phyloP scores from a whole-genome alignment of 176 grass and related monocot species.

The Bonia amplexicaulis region DNA sequence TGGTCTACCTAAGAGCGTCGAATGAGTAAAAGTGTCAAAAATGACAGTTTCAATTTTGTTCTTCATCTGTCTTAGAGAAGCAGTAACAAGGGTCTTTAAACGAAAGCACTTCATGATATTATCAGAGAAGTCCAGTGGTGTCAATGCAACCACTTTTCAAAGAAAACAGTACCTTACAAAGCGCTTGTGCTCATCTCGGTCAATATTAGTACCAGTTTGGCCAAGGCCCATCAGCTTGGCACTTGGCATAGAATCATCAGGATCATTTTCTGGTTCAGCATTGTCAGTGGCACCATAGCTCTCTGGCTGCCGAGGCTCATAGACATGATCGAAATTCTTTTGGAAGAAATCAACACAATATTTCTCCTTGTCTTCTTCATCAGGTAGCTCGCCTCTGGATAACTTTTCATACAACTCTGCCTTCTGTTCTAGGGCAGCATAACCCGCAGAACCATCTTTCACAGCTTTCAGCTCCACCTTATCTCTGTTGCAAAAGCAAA shows the following conservation, averaged over 20 bases:
- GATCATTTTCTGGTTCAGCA: conserved; percentile 44
- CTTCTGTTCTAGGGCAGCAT: conserved; percentile 90
- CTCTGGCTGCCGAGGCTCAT: conserved; percentile 44
- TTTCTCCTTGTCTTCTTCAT: conserved; percentile 92
- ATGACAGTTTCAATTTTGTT: neutral
- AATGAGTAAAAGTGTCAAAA: neutral
- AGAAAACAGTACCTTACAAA: conserved; percentile 83
- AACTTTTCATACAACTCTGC: conserved; percentile 84
- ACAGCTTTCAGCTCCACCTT: conserved; percentile 92
- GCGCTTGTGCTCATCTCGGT: conserved; percentile 83
- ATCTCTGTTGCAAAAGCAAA: conserved; percentile 51
- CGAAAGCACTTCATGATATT: neutral
- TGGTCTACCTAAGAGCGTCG: neutral
- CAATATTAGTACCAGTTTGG: conserved; percentile 37
- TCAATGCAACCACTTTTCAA: neutral
- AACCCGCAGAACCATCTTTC: conserved; percentile 67
- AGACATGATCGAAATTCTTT: conserved; percentile 54
- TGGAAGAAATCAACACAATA: conserved; percentile 98
- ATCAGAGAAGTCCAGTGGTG: neutral
- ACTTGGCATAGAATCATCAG: conserved; percentile 44
- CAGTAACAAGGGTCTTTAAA: neutral
- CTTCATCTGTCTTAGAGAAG: neutral
- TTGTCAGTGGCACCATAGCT: neutral
- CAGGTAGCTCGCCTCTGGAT: conserved; percentile 63
- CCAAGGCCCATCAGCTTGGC: conserved; percentile 63